Percentiles rank a stretch among this genome's conserved stretches.
These are phyloP conservation scores for Glarea lozoyensis DNA, from an alignment of 495 filamentous ascomycete species.

Conservation along the genomic window DNA sequence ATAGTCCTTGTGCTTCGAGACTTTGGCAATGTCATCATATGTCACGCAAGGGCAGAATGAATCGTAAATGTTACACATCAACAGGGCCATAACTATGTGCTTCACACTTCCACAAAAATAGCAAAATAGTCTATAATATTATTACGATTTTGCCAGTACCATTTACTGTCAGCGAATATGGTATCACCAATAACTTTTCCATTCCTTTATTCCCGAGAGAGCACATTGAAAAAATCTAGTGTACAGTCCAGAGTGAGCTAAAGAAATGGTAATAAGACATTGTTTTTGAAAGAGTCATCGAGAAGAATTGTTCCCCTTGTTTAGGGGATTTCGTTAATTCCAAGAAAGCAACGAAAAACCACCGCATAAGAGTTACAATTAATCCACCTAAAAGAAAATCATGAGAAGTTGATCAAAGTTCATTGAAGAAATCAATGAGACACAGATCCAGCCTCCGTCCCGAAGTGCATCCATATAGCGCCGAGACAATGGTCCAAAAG, in stretches of 20 bases:
- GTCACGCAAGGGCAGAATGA: background rate
- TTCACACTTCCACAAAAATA: too few species aligned
- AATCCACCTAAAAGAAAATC: conserved; percentile 22
- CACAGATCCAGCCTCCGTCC: conserved; percentile 9
- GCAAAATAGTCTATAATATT: too few species aligned
- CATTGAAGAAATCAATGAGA: conserved; percentile 9
- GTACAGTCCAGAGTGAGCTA: conserved; percentile 25
- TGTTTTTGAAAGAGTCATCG: conserved; percentile 24
- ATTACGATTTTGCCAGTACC: background rate
- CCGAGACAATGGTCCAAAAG: conserved; percentile 18
- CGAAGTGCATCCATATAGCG: conserved; percentile 13
- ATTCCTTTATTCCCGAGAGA: conserved; percentile 22
- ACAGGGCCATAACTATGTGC: too few species aligned
- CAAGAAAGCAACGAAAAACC: too few species aligned
- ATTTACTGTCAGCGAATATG: conserved; percentile 9
- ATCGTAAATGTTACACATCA: background rate
- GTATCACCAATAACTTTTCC: conserved; percentile 27
- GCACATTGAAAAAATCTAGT: conserved; percentile 25
- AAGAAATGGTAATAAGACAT: conserved; percentile 32
- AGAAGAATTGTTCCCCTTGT: too few species aligned
- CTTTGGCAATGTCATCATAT: background rate
- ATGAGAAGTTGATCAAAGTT: conserved; percentile 12
- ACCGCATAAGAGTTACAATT: conserved; percentile 8
- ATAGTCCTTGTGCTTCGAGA: background rate
- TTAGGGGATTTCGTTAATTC: too few species aligned